Evolutionary conservation across 345 rosid genomes (phyloP), one percentile per base, ranked within the genome.

Genomic region (Laguncularia racemosa): DNA sequence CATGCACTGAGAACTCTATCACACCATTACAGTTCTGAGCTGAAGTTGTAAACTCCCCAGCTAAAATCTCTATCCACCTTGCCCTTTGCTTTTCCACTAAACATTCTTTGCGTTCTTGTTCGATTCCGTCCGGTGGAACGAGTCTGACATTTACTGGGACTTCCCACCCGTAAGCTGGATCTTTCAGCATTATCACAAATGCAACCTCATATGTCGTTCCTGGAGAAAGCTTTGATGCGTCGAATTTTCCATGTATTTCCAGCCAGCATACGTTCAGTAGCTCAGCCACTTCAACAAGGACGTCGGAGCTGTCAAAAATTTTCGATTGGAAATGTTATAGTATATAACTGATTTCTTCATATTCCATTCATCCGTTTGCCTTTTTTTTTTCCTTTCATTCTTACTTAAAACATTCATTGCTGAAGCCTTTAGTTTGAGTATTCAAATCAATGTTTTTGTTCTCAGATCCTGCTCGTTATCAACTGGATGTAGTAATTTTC

Each of bases 241-340:
- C 72, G 20, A 83, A 73, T 61, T 51, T 75, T 14, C 76, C 85
- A 4, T 48, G 48, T 18, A 76, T 62, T 20, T 79, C 89, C 18
- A 91, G 84, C 95, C 96, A 79, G 43, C 91, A 80, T 16, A 83
- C 85, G 2, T 60, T 14, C 45, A 75, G 13, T 50, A 88, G 56
- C 48, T 72, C 82, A 3, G 66, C 84, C 46, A 68, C 79, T 16
- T 85, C 80, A 18, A 85, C 60, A n/a, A 1, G 7, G 20, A 38
- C 73, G 40, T 73, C 70, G 28, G 79, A 73, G 67, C 57, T 33
- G 40, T 33, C 9, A 7, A 33, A 33, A 33, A 4, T 33, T 33
- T 7, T 7, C 11, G 9, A 33, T 4, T 33, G 9, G 7, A 9
- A 33, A 33, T 4, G 11, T 5, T 33, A 33, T 33, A 33, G 28